Percentiles rank a stretch among this genome's conserved stretches.
phyloP scores from a whole-genome alignment of 2,329 filamentous ascomycete species.

The Fusarium albidum region DNA sequence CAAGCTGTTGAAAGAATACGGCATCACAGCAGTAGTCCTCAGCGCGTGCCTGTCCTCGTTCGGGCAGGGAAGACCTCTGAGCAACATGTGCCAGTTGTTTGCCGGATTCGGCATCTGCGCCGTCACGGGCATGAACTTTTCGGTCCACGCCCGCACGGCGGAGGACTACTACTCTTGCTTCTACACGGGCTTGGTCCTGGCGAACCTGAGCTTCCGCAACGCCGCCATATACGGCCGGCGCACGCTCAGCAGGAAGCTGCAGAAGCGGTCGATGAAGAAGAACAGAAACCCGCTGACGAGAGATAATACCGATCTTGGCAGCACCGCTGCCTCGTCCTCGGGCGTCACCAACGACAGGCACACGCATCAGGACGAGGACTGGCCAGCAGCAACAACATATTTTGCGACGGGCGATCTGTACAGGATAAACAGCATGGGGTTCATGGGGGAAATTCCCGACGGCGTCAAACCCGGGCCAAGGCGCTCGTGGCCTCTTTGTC shows the following conservation, averaged over 20 bases:
- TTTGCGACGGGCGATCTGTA: not conserved
- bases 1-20: not conserved
- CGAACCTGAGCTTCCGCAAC: not conserved
- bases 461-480: not conserved
- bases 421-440: not conserved
- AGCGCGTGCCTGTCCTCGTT: conserved; percentile 2
- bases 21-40: not conserved
- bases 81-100: conserved; percentile 6
- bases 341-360: not conserved
- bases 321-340: not conserved
- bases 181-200: not conserved
- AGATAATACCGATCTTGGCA: too few species aligned
- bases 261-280: not conserved
- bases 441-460: not conserved
- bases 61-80: not conserved
- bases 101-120: not conserved
- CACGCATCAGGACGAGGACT: not conserved
- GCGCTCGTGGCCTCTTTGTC: too few species aligned
- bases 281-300: too few species aligned
- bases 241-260: not conserved
- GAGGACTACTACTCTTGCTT: not conserved
- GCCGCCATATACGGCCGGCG: conserved; percentile 1
- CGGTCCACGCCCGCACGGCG: not conserved
- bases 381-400: not conserved
- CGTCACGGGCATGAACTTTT: conserved; percentile 9